These are phyloP conservation scores for Sporothrix phasma DNA, from an alignment of 2,329 filamentous ascomycete species.

Conservation along the genomic window DNA sequence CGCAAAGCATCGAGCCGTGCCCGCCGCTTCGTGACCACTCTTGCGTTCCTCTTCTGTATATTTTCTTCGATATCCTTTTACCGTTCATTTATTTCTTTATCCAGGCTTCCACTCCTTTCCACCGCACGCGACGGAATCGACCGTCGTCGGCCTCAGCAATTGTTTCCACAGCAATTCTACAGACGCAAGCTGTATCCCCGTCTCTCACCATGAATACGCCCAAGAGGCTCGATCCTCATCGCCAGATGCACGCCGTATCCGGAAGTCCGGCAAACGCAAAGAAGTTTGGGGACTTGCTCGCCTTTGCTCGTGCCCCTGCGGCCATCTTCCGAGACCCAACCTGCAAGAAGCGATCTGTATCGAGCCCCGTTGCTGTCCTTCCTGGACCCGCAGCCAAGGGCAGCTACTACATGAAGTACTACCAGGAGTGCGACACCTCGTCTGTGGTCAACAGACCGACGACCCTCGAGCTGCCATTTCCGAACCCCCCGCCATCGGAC, in stretches of 20 bases:
- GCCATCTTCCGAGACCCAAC: slow-evolving; percentile 4
- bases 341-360: slow-evolving; percentile 6
- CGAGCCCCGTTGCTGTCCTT: slow-evolving; percentile 1
- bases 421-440: neutral
- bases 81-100: neutral
- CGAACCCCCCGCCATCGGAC: neutral
- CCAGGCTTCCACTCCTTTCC: too few species aligned
- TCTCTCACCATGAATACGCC: neutral
- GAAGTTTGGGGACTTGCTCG: neutral
- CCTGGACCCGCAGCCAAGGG: neutral
- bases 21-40: neutral
- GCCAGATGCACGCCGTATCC: neutral
- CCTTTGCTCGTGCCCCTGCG: neutral
- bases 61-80: neutral
- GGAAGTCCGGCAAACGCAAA: neutral
- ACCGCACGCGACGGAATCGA: neutral
- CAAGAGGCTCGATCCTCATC: neutral
- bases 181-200: neutral
- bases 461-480: neutral
- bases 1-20: neutral
- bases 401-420: slow-evolving; percentile 9
- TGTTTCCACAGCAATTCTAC: neutral
- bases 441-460: neutral
- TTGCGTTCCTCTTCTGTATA: neutral
- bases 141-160: neutral